Conservation (phyloP, 1,284 basidiomycete species). For the Pholiota adiposa region DNA sequence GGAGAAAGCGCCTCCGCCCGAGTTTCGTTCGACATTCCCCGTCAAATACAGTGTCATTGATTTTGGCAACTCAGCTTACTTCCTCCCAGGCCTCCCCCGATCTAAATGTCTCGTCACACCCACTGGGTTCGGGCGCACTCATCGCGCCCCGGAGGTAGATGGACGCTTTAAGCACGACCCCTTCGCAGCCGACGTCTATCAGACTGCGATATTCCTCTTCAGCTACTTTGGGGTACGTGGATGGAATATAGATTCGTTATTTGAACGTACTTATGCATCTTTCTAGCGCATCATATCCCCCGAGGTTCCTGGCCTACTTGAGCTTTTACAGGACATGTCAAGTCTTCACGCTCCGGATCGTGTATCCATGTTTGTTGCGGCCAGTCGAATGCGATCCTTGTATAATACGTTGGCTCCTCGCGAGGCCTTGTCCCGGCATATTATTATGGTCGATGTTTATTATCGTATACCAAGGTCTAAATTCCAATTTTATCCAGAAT, state of each 20-base stretch:
- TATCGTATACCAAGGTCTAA: not conserved
- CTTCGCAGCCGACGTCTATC: slow-evolving; percentile 12
- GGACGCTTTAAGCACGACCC: not conserved
- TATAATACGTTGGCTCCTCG: not conserved
- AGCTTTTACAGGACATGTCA: slow-evolving; percentile 12
- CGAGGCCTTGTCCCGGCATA: not conserved
- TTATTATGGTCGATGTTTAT: not conserved
- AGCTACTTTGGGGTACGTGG: slow-evolving; percentile 2
- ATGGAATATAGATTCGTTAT: no score
- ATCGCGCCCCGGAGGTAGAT: slow-evolving; percentile 4
- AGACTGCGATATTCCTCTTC: slow-evolving; percentile 1
- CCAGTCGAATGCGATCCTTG: not conserved
- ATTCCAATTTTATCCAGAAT: not conserved
- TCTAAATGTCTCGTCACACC: not conserved
- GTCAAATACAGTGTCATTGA: no score
- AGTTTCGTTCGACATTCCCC: no score
- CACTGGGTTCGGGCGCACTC: not conserved
- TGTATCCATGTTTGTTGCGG: not conserved
- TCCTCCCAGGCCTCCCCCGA: not conserved
- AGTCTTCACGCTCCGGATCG: slow-evolving; percentile 5
- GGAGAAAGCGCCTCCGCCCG: not conserved
- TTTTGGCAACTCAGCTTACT: no score
- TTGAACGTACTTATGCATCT: no score
- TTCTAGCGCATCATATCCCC: not conserved
- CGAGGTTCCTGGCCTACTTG: slow-evolving; percentile 9